These are phyloP conservation scores for Phaeosphaeriaceae sp. DNA, from an alignment of 2,329 filamentous ascomycete genomes.

Conservation along the genomic window DNA sequence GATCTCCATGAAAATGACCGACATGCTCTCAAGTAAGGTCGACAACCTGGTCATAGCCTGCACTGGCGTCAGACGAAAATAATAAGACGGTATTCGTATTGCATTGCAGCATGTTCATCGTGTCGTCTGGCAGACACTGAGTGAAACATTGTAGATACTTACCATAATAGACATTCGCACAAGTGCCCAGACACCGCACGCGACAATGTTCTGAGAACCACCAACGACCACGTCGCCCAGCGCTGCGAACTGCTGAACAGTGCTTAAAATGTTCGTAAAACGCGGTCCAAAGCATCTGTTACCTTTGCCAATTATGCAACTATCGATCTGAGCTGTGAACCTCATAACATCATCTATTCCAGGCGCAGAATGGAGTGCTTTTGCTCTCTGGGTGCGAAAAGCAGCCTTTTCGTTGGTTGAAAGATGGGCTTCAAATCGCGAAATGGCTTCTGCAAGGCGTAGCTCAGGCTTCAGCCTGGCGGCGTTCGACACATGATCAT, in stretches of 20 bases:
- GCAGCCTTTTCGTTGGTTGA: constrained; percentile 12
- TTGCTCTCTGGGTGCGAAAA: constrained; percentile 4
- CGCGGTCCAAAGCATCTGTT: constrained; percentile 49
- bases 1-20: constrained; percentile 50
- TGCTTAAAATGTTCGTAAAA: constrained; percentile 51
- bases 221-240: constrained; percentile 53
- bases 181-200: constrained; percentile 55
- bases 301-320: constrained; percentile 14
- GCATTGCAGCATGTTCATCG: no score
- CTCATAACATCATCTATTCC: constrained; percentile 18
- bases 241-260: constrained; percentile 53
- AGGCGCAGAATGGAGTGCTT: constrained; percentile 4
- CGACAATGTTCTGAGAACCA: constrained; percentile 54
- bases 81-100: neutral
- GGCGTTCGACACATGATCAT: constrained; percentile 2
- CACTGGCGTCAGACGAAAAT: neutral
- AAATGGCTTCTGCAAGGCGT: constrained; percentile 17
- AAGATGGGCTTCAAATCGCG: constrained; percentile 15
- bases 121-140: neutral
- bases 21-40: constrained; percentile 25
- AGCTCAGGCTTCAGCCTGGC: constrained; percentile 16
- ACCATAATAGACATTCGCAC: constrained; percentile 54
- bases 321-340: constrained; percentile 51
- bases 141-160: constrained; percentile 14
- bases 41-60: neutral